Conservation (phyloP, 345 rosid species). For the Lenwebbia sp. region DNA sequence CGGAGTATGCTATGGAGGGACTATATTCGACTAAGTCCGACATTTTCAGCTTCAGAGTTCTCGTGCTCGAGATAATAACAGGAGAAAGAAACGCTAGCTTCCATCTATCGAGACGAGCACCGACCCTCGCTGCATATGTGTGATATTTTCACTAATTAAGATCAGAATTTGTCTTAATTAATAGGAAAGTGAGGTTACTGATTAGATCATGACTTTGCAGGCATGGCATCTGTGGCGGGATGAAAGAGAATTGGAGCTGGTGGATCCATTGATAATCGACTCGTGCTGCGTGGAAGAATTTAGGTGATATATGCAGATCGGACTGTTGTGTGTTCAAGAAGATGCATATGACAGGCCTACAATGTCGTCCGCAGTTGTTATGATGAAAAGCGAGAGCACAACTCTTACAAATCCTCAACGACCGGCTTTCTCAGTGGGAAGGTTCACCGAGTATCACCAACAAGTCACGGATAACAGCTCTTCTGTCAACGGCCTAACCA, state of each 20-base stretch:
- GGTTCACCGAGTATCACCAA: not conserved
- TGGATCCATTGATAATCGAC: slow-evolving; percentile 27
- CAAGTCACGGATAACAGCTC: not conserved
- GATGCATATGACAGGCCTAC: slow-evolving; percentile 43
- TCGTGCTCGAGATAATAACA: slow-evolving; percentile 44
- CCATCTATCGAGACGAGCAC: not conserved
- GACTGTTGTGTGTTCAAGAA: too few relatives aligned
- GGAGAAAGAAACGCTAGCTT: slow-evolving; percentile 26
- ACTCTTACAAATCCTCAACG: slow-evolving; percentile 20
- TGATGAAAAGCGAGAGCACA: slow-evolving; percentile 12
- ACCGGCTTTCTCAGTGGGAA: slow-evolving; percentile 37
- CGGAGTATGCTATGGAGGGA: slow-evolving; percentile 34
- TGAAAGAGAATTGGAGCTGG: slow-evolving; percentile 24
- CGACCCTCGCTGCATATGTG: slow-evolving; percentile 29
- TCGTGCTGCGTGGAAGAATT: slow-evolving; percentile 27
- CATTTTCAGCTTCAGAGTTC: slow-evolving; percentile 47
- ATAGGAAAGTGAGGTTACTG: not conserved
- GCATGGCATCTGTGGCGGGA: slow-evolving; percentile 53
- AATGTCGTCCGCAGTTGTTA: slow-evolving; percentile 27
- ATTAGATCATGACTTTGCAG: slow-evolving; percentile 7
- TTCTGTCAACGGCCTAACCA: slow-evolving; percentile 3
- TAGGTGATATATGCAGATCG: slow-evolving; percentile 40
- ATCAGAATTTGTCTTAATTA: not conserved
- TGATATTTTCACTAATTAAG: not conserved
- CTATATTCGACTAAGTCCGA: slow-evolving; percentile 42